Percentiles rank a stretch among this genome's conserved stretches.
These are phyloP conservation scores for Bimuria novae-zelandiae DNA, from an alignment of 2,329 filamentous ascomycete species.

Conservation along the genomic window DNA sequence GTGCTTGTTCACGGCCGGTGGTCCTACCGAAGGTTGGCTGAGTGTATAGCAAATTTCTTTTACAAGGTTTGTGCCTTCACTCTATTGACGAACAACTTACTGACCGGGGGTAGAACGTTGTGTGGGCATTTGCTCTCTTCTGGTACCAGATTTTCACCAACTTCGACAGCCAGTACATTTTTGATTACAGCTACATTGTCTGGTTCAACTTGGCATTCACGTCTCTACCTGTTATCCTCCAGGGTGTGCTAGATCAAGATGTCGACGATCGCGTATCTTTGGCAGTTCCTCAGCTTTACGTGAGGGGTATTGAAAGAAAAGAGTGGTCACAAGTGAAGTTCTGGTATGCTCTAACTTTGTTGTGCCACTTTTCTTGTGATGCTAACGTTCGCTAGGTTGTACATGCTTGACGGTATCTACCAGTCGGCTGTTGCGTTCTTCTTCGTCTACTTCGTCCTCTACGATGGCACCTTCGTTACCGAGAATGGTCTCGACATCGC, in stretches of 20 bases:
- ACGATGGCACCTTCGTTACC: slow-evolving; percentile 69
- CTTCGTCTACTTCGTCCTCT: slow-evolving; percentile 83
- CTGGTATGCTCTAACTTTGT: slow-evolving; percentile 67
- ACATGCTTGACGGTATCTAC: slow-evolving; percentile 94
- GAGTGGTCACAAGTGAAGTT: slow-evolving; percentile 98
- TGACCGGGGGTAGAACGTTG: slow-evolving; percentile 71
- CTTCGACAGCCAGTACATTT: slow-evolving; percentile 95
- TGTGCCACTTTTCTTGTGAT: not conserved
- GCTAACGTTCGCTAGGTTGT: slow-evolving; percentile 56
- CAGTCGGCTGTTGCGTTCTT: slow-evolving; percentile 94
- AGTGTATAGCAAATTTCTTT: slow-evolving; percentile 98
- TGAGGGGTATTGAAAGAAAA: slow-evolving; percentile 89
- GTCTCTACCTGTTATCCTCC: slow-evolving; percentile 89
- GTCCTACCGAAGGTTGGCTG: slow-evolving; percentile 92
- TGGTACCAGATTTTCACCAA: slow-evolving; percentile 97
- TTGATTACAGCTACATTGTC: slow-evolving; percentile 97
- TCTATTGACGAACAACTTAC: slow-evolving; percentile 13
- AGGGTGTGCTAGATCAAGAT: slow-evolving; percentile 96
- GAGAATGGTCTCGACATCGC: slow-evolving; percentile 74
- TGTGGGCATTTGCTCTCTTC: slow-evolving; percentile 96
- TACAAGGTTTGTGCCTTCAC: slow-evolving; percentile 70
- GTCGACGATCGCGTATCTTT: slow-evolving; percentile 92
- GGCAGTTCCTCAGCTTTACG: slow-evolving; percentile 92
- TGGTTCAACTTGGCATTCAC: slow-evolving; percentile 97
- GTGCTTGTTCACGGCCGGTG: slow-evolving; percentile 81